Evolutionary conservation across 257 asterid genomes (phyloP), one percentile per base, ranked within the genome.

Genomic region (Jacaranda copaia): DNA sequence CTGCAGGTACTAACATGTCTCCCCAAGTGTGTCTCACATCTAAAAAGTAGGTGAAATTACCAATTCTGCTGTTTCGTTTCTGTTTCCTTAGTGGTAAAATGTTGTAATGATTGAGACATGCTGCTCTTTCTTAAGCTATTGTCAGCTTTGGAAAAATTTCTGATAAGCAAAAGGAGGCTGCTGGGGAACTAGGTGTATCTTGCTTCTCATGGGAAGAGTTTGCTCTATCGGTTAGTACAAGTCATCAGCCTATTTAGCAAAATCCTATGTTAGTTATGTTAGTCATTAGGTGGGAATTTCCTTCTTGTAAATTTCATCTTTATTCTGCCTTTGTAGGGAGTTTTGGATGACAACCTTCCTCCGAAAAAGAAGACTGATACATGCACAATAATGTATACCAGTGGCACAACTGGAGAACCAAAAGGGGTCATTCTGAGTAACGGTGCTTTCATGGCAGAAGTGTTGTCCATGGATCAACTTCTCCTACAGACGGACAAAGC

Each of bases 371-470:
- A 85, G 87, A 83, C 84, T 2, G 91, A 88, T 51, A 78, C 76
- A 6, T 92, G 96, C 84, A 92, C 93, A 3, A 91, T 94, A 84
- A 94, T 94, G 99, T 94, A 94, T 80, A 94, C 99, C 0, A 94
- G 99, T 72, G 99, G 99, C 77, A 94, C 99, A 15, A 94, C 97
- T 0, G 99, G 99, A 67, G 99, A 94, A 74, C 99, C 99, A 5
- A 94, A 94, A 67, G 99, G 99, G 3, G 99, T 94, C 78, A 84
- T 94, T 79, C 85, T 94, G 59, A 80, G 77, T 68, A 92, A 87
- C 11, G 91, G 78, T 64, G 91, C 99, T 46, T 80, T 94, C 82
- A 87, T 93, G 89, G 86, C 93, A 11, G 99, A 87, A 86, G 99
- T 94, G 15, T 68, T 94, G 84, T 88, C 98, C 5, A 73, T 89